phyloP scores from a whole-genome alignment of 768 basidiomycete species.

The Mycena latifolia region DNA sequence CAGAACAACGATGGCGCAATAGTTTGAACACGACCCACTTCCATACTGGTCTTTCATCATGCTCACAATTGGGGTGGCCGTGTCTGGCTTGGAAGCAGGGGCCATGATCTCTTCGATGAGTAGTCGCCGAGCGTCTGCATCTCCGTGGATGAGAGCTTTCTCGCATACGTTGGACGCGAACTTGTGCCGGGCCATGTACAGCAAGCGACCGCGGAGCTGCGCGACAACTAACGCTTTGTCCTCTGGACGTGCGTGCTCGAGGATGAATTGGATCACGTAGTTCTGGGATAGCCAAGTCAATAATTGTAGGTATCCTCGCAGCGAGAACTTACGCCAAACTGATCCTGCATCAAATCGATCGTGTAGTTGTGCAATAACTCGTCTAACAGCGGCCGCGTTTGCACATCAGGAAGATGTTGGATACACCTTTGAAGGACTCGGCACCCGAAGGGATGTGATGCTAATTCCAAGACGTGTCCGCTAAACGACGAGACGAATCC shows the following conservation, averaged over 20 bases:
- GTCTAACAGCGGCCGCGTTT: slow-evolving; percentile 79
- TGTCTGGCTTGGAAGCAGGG: slow-evolving; percentile 64
- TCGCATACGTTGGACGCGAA: slow-evolving; percentile 98
- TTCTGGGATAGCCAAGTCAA: slow-evolving; percentile 63
- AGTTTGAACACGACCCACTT: slow-evolving; percentile 65
- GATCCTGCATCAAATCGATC: slow-evolving; percentile 85
- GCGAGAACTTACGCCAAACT: slow-evolving; percentile 79
- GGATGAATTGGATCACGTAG: slow-evolving; percentile 95
- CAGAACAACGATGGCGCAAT: neutral
- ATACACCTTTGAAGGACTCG: slow-evolving; percentile 95
- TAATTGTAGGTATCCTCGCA: slow-evolving; percentile 7
- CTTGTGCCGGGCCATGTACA: slow-evolving; percentile 87
- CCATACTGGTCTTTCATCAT: slow-evolving; percentile 92
- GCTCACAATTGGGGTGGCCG: slow-evolving; percentile 75
- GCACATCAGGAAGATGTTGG: slow-evolving; percentile 80
- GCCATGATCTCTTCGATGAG: slow-evolving; percentile 88
- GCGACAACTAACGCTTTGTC: slow-evolving; percentile 78
- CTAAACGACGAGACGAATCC: slow-evolving; percentile 81
- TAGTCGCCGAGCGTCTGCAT: slow-evolving; percentile 69
- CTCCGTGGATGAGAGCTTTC: slow-evolving; percentile 82
- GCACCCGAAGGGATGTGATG: slow-evolving; percentile 94
- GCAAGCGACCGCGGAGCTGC: slow-evolving; percentile 81
- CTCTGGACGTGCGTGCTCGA: slow-evolving; percentile 80
- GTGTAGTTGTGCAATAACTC: slow-evolving; percentile 80
- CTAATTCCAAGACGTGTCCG: slow-evolving; percentile 83